A percentile compares a stretch with the other conserved stretches of the same genome.
These are phyloP conservation scores for Boletus patriciae DNA, from an alignment of 768 basidiomycete species.

Conservation along the genomic window DNA sequence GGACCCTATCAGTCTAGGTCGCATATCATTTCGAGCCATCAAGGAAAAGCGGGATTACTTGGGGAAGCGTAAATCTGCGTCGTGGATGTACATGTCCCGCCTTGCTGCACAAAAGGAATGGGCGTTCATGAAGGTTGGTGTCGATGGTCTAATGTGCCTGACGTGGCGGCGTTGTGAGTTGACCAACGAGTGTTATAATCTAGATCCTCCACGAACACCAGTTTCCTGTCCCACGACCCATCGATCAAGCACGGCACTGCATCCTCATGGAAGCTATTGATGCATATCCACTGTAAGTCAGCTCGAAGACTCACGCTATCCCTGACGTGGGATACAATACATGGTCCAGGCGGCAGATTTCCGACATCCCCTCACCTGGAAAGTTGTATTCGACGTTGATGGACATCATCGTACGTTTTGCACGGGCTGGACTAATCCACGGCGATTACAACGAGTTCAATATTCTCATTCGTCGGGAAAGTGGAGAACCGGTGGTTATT, in stretches of 20 bases:
- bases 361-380: constrained; percentile 80
- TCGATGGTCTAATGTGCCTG: not conserved
- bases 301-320: not conserved
- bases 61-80: constrained; percentile 91
- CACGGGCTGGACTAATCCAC: constrained; percentile 92
- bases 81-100: constrained; percentile 99
- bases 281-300: constrained; percentile 83
- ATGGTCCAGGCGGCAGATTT: constrained; percentile 73
- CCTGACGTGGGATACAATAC: not conserved
- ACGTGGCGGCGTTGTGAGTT: not conserved
- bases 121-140: constrained; percentile 92
- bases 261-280: constrained; percentile 96
- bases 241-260: constrained; percentile 94
- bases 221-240: constrained; percentile 90
- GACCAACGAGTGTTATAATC: not conserved
- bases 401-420: constrained; percentile 95
- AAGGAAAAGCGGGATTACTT: constrained; percentile 97
- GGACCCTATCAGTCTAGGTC: constrained; percentile 68
- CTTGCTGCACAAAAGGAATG: constrained; percentile 96
- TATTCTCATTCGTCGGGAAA: constrained; percentile 82
- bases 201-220: constrained; percentile 89
- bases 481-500: constrained; percentile 82
- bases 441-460: constrained; percentile 99
- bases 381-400: constrained; percentile 89
- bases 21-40: constrained; percentile 96